These are phyloP conservation scores for Metschnikowia cubensis DNA, from an alignment of 805 yeast species.

Conservation along the genomic window DNA sequence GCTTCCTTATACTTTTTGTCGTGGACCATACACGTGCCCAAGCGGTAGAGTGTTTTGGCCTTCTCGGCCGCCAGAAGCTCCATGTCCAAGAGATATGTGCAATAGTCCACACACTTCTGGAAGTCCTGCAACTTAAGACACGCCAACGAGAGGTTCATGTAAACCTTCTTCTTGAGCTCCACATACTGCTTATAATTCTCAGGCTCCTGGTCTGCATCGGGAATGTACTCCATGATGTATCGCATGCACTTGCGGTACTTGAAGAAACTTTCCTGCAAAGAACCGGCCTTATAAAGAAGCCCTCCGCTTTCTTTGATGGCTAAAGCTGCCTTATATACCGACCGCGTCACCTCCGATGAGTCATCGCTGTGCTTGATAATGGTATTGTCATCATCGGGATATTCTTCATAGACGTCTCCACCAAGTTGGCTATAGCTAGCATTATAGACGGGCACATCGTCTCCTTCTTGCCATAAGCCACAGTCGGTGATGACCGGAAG, in stretches of 20 bases:
- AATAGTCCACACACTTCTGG: conserved; percentile 48
- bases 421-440: conserved; percentile 60
- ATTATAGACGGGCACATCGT: conserved; percentile 55
- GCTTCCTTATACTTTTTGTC: conserved; percentile 50
- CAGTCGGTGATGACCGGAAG: conserved; percentile 50
- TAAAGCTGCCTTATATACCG: conserved; percentile 47
- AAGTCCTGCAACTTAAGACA: conserved; percentile 48
- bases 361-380: conserved; percentile 51
- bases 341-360: conserved; percentile 26
- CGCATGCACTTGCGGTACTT: conserved; percentile 66
- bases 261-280: conserved; percentile 48
- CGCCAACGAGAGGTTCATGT: conserved; percentile 57
- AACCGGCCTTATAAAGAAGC: conserved; percentile 50
- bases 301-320: conserved; percentile 69
- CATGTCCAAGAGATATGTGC: conserved; percentile 54
- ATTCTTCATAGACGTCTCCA: conserved; percentile 72
- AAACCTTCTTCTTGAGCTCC: conserved; percentile 49
- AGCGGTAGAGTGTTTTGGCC: conserved; percentile 59
- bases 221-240: conserved; percentile 67
- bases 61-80: conserved; percentile 36
- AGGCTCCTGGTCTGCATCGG: conserved; percentile 62
- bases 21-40: conserved; percentile 43
- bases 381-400: conserved; percentile 65
- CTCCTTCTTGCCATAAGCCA: conserved; percentile 57
- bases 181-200: conserved; percentile 47